These are phyloP conservation scores for Ormosia semicastrata DNA, from an alignment of 306 rosid species.

Conservation along the genomic window DNA sequence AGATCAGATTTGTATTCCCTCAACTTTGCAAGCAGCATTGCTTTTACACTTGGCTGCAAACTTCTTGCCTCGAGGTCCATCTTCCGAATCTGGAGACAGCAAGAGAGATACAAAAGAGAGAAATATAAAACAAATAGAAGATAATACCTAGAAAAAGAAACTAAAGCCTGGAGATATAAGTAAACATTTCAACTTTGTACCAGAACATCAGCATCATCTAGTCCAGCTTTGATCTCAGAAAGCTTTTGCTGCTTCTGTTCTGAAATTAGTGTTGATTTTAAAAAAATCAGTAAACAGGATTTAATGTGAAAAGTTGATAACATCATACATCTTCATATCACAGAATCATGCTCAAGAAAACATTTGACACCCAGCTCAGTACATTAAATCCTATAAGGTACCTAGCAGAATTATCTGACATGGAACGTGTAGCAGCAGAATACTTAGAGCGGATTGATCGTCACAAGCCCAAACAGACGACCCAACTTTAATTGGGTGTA, in stretches of 20 bases:
- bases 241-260: constrained; percentile 73
- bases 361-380: constrained; percentile 1
- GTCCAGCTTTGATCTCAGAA: constrained; percentile 68
- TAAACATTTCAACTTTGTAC: constrained; percentile 35
- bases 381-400: constrained; percentile 1
- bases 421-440: too few relatives aligned
- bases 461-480: too few relatives aligned
- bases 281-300: constrained; percentile 11
- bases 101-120: background rate
- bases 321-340: constrained; percentile 3
- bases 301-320: background rate
- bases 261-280: constrained; percentile 34
- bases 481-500: too few relatives aligned
- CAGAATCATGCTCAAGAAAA: constrained; percentile 19
- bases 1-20: constrained; percentile 90
- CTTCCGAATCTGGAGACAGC: constrained; percentile 63
- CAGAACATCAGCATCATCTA: constrained; percentile 83
- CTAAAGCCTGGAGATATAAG: background rate
- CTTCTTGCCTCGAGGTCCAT: constrained; percentile 94
- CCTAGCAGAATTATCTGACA: background rate
- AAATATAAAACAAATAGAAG: background rate
- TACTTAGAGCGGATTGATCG: too few relatives aligned
- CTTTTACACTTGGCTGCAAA: constrained; percentile 79
- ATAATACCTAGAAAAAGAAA: background rate
- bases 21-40: constrained; percentile 79